Evolutionary conservation across 1,284 basidiomycete species (phyloP), one percentile per base, ranked within the genome.

Genomic region (Boletellus sp.): DNA sequence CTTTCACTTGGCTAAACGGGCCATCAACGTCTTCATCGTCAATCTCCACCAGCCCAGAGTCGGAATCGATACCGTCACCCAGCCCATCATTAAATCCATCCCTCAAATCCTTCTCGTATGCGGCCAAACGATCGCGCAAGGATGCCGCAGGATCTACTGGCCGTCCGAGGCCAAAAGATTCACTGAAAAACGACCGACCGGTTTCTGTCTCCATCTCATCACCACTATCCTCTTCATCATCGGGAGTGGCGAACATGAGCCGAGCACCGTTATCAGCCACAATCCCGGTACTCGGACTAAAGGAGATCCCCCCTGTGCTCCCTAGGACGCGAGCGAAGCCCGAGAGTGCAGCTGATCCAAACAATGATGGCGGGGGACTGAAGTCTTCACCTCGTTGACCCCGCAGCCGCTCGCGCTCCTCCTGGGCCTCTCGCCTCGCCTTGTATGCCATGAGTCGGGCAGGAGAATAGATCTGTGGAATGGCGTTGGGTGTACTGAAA

Each of bases 381-480:
- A 49, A 35, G n/a, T 60, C 63, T 36, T 63, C 62, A 8, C 55
- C 65, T 27, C 63, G 62, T 25, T 70, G 71, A 47, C 73, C 68
- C 22, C 76, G 73, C 34, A 77, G 70, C 39, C 78, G 74, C 37
- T 80, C 76, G 17, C 81, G 74, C 41, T 79, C 73, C 60, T 77
- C 76, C 40, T 70, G 67, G 11, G 74, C 75, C 55, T 80, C 77
- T 55, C 72, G 66, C 48, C 80, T 73, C 11, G 78, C 74, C 49
- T 75, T 76, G 72, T 77, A 85, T 8, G 79, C 73, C 61, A 74
- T 68, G 41, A 86, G 59, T 29, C 85, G 77, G 44, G 70, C 76
- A 48, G 73, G 68, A 0, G 84, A 69, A 61, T 86, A 93, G 45
- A 91, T 73, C 53, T 83, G 78, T 2, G 87, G 87, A 26, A 79